Evolutionary conservation across 2,329 filamentous ascomycete genomes (phyloP), one percentile per base, ranked within the genome.

Genomic region (Sporothrix pallida): DNA sequence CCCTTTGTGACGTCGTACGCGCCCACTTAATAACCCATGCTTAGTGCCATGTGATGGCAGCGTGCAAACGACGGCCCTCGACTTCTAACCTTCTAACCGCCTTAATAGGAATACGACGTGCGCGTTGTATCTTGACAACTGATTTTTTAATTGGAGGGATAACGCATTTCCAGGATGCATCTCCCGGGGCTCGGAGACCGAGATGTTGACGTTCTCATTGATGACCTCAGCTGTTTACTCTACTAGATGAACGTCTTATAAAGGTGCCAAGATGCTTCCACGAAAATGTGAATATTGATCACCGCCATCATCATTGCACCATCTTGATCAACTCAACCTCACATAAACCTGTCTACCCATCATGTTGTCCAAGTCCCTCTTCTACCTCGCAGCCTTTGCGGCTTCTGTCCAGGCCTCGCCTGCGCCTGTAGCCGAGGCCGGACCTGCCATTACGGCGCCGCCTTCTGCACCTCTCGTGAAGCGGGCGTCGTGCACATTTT

Each of bases 401-500:
- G 70, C 65, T n/a, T 4, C 56, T 2, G 70, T 37, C 70, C 60
- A 37, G 2, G 70, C 70, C 37, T 50, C 65, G 7, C 70, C 71
- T 26, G 46, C 65, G 7, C 70, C 71, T 26, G 46, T 72, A 2
- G 54, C 54, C 23, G 54, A 58, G 65, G 70, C 60, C 0, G 65
- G 44, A 1, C 74, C 74, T 1, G 60, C 44, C 20, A 52, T 70
- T 12, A 75, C 74, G 6, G 4, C 74, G 0, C n/a, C 74, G 1
- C 72, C 74, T 1, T 26, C 10, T 5, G 20, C 68, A 3, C 50
- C 3, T 3, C 13, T 72, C 1, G 73, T 37, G 31, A 73, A 75
- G 63, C 63, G 75, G 1, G 71, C 71, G 10, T 63, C 74, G 46
- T 76, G 75, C 74, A 76, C 75, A 17, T 76, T 76, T 44, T 71